Evolutionary conservation across 441 rosid genomes (phyloP).

Genomic region (Pelargonium fulgidum): DNA sequence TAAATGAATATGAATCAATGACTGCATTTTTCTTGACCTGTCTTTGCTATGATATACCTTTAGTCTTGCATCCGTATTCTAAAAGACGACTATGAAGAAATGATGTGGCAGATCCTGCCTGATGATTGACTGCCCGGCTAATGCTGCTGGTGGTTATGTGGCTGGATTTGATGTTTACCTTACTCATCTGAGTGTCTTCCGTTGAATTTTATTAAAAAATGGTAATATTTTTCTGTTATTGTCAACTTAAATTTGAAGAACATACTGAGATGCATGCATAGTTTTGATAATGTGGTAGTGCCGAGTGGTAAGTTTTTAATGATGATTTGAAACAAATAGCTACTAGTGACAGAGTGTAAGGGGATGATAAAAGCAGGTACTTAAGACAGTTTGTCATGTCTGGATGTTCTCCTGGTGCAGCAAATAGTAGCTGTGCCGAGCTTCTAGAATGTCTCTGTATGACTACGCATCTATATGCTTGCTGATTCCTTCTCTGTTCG

Average conservation of each 20-base stretch:
- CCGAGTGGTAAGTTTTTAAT: background rate
- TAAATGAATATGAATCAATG: too few species aligned
- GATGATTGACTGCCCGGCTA: slow-evolving; percentile 30
- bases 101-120: slow-evolving; percentile 32
- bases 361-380: slow-evolving; percentile 5
- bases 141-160: slow-evolving; percentile 37
- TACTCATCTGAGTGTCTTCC: slow-evolving; percentile 47
- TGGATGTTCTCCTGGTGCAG: slow-evolving; percentile 10
- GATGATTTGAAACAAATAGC: background rate
- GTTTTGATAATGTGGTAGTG: too few species aligned
- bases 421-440: slow-evolving; percentile 1
- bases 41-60: too few species aligned
- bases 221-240: too few species aligned
- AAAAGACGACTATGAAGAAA: slow-evolving; percentile 38
- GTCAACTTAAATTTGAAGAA: too few species aligned
- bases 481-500: slow-evolving; percentile 9
- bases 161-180: slow-evolving; percentile 43
- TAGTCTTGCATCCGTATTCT: background rate
- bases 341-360: background rate
- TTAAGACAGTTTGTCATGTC: background rate
- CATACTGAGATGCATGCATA: too few species aligned
- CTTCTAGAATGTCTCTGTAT: slow-evolving; percentile 11
- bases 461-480: slow-evolving; percentile 1
- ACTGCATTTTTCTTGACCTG: too few species aligned
- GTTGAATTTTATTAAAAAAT: background rate